Evolutionary conservation across 2,329 filamentous ascomycete genomes (phyloP), one percentile per base, ranked within the genome.

Genomic region (Knufia fluminis): DNA sequence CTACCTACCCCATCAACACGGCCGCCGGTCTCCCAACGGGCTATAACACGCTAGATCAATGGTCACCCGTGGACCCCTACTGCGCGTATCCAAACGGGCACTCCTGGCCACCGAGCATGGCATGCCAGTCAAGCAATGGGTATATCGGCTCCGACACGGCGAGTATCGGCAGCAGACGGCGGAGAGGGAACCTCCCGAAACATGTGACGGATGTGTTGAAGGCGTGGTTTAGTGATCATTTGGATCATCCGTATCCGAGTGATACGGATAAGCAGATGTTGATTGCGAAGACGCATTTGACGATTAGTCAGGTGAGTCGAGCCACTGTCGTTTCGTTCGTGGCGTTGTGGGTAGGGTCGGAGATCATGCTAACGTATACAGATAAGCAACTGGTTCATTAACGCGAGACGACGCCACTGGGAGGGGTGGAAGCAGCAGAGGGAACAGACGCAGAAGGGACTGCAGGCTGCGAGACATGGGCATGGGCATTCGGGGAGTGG

Each of bases 111-210:
- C 45, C 45, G 12, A 24, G 33, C 12, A 39, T 48, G 23, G 16
- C 35, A 7, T 46, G 20, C 22, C 26, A 28, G 12, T n/a, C 33
- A 8, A 23, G 35, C 9, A 23, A 7, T 28, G 35, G 22, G 3
- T 48, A 48, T 28, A 23, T 48, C 24, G 61, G 61, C 23, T 57
- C 60, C 7, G 62, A 62, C 7, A 63, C 65, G 44, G 61, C 64
- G 9, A 68, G 65, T 46, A 68, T 68, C 40, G 65, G 65, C 8
- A 67, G 63, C 31, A 76, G 76, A 59, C 71, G 74, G 64, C 75
- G 88, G 46, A 77, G 89, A 33, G 89, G 89, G 1, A 95, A 95
- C 61, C 73, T 95, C 2, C 89, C 89, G n/a, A 94, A 94, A 62
- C 85, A 89, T 48, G 86, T 87, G 0, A 95, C 88, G 0, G 85